Evolutionary conservation across 2,329 filamentous ascomycete species (phyloP).

Genomic region (Colletotrichum zoysiae): DNA sequence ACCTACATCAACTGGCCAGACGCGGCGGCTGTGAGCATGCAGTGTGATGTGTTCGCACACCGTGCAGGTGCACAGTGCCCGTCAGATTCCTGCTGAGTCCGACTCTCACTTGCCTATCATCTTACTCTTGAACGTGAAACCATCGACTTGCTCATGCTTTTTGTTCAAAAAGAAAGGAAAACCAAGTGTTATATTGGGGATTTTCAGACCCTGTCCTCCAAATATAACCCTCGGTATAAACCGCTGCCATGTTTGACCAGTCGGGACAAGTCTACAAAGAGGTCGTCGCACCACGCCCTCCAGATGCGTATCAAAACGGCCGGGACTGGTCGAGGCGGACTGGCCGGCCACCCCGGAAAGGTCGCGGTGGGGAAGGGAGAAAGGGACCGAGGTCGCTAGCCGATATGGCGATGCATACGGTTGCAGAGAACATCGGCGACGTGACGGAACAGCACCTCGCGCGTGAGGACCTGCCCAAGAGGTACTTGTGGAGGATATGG

Average conservation of each 20-base stretch:
- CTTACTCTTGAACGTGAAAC: neutral
- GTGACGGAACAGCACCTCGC: slow-evolving; percentile 50
- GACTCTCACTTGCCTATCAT: slow-evolving; percentile 2
- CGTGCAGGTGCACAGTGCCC: slow-evolving; percentile 3
- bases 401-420: slow-evolving; percentile 54
- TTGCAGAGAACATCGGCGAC: slow-evolving; percentile 54
- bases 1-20: neutral
- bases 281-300: slow-evolving; percentile 50
- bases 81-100: neutral
- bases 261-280: slow-evolving; percentile 54
- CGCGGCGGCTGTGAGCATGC: neutral
- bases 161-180: neutral
- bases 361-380: slow-evolving; percentile 43
- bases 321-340: slow-evolving; percentile 53
- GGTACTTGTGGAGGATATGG: slow-evolving; percentile 55
- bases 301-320: slow-evolving; percentile 43
- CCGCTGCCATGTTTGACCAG: slow-evolving; percentile 50
- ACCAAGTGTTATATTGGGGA: neutral
- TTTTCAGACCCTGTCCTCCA: neutral
- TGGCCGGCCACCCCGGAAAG: slow-evolving; percentile 45
- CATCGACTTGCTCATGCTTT: neutral
- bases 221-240: neutral
- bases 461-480: slow-evolving; percentile 49
- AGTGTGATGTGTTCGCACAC: neutral
- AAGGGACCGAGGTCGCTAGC: slow-evolving; percentile 54